Evolutionary conservation across 164 flowering plant genomes (phyloP).

Genomic region (Echeveria elegans): DNA sequence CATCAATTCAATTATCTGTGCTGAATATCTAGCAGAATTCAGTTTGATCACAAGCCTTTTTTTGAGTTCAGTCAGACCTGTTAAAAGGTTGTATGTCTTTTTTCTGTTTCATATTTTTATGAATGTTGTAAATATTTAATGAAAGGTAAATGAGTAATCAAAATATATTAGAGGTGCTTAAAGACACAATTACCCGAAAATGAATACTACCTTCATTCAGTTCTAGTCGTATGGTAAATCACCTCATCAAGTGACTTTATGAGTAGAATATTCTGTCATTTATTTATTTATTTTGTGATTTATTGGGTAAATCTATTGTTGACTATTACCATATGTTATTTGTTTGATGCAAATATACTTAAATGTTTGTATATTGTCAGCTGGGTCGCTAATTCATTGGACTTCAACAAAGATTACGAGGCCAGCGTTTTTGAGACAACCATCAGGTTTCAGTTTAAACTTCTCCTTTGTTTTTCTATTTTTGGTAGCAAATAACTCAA

Average conservation of each 20-base stretch:
- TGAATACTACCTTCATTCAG: not conserved
- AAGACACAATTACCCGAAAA: not conserved
- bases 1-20: not conserved
- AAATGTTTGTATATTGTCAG: conserved; percentile 32
- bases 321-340: not conserved
- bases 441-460: conserved; percentile 95
- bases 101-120: not conserved
- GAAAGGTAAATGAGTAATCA: not conserved
- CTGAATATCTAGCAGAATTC: not conserved
- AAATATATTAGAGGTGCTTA: not conserved
- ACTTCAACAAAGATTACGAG: conserved; percentile 87
- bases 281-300: too few species aligned
- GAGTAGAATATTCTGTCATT: not conserved
- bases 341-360: not conserved
- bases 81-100: not conserved
- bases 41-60: not conserved
- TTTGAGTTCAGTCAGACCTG: not conserved
- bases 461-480: conserved; percentile 26
- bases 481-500: not conserved
- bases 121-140: not conserved
- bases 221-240: not conserved
- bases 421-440: conserved; percentile 99
- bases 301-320: not conserved
- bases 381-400: conserved; percentile 91
- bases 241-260: not conserved